A percentile compares a stretch with the other conserved stretches of the same genome.
phyloP scores from a whole-genome alignment of 2,329 filamentous ascomycete genomes.

The Leptographium lundbergii region DNA sequence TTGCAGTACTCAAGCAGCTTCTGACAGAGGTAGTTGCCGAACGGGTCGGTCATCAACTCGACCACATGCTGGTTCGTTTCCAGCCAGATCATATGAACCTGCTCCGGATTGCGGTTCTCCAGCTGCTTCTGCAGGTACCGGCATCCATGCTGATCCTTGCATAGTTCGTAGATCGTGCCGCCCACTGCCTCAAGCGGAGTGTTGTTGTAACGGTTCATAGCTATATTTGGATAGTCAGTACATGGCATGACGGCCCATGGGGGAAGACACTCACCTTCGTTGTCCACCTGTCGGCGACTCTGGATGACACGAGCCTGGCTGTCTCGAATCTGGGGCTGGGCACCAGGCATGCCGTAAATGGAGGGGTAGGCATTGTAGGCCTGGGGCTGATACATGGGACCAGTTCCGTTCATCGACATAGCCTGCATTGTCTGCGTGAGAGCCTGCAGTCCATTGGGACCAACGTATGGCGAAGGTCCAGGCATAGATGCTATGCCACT shows the following conservation, averaged over 20 bases:
- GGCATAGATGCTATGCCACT: not conserved
- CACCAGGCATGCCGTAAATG: conserved; percentile 31
- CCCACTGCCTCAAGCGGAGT: conserved; percentile 67
- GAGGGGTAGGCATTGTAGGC: conserved; percentile 44
- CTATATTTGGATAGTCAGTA: conserved; percentile 13
- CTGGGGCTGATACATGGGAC: conserved; percentile 41
- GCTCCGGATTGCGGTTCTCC: conserved; percentile 72
- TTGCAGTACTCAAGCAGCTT: conserved; percentile 94
- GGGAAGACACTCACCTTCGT: conserved; percentile 42
- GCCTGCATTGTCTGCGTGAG: conserved; percentile 57
- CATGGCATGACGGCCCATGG: not conserved
- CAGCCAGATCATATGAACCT: conserved; percentile 84
- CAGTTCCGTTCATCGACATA: conserved; percentile 39
- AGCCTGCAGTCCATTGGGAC: conserved; percentile 38
- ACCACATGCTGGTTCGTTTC: conserved; percentile 91
- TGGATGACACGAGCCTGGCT: conserved; percentile 66
- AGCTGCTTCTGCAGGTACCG: conserved; percentile 95
- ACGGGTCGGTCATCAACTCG: conserved; percentile 97
- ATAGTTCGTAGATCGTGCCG: conserved; percentile 77
- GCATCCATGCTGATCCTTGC: conserved; percentile 97
- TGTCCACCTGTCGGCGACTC: conserved; percentile 61
- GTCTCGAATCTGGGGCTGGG: conserved; percentile 42
- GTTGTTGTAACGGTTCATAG: conserved; percentile 72
- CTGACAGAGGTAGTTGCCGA: conserved; percentile 98
- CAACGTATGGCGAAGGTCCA: conserved; percentile 22